A percentile compares a stretch with the other conserved stretches of the same genome.
phyloP scores from a whole-genome alignment of 2,329 filamentous ascomycete genomes.

The Aschersonia sp. region DNA sequence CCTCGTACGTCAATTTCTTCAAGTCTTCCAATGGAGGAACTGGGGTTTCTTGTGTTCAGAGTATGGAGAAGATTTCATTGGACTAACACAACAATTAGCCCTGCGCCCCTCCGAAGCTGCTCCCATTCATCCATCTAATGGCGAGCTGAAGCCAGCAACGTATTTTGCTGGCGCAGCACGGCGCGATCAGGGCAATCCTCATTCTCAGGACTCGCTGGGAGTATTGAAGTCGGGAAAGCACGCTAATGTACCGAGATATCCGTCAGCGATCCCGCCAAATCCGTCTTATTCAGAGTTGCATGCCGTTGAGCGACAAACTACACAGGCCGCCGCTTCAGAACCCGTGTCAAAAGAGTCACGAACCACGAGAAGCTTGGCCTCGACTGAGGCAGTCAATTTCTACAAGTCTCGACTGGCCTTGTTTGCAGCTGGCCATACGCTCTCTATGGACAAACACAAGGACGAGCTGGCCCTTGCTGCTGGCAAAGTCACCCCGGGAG shows the following conservation, averaged over 20 bases:
- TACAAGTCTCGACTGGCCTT: conserved; percentile 24
- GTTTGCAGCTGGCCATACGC: conserved; percentile 18
- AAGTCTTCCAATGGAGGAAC: not conserved
- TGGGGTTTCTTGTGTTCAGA: not conserved
- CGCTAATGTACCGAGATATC: too few relatives aligned
- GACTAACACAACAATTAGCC: not conserved
- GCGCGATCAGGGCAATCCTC: not conserved
- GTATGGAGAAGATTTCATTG: not conserved
- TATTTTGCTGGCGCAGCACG: not conserved
- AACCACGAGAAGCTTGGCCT: too few relatives aligned
- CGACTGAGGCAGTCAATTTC: not conserved
- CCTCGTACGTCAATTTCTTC: conserved; percentile 16
- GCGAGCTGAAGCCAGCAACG: not conserved
- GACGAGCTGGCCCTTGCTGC: conserved; percentile 36
- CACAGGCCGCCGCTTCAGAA: too few relatives aligned
- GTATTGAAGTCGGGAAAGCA: not conserved
- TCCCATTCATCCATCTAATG: not conserved
- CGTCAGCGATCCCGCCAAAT: too few relatives aligned
- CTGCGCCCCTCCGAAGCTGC: not conserved
- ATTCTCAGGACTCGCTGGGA: not conserved
- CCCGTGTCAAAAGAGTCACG: too few relatives aligned
- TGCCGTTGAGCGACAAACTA: too few relatives aligned
- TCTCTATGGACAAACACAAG: conserved; percentile 27
- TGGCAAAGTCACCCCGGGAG: conserved; percentile 52
- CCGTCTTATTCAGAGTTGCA: too few relatives aligned